phyloP scores from a whole-genome alignment of 305 asterid genomes.

The Ajuga reptans region DNA sequence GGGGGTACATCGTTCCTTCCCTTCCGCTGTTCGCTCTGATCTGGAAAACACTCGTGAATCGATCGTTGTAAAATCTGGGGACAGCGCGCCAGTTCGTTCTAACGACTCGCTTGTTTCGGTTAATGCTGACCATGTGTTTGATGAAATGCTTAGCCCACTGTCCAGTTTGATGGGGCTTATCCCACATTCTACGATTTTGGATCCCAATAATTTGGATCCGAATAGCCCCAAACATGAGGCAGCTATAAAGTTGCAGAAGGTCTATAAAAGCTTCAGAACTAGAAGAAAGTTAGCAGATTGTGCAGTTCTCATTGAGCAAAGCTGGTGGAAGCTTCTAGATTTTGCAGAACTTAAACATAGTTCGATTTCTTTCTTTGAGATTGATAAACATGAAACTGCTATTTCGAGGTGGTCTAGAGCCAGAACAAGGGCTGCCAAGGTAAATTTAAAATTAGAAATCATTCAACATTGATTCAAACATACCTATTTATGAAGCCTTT shows the following conservation, averaged over 20 bases:
- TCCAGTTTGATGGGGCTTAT: constrained; percentile 11
- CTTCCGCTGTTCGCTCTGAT: constrained; percentile 35
- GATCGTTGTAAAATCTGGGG: constrained; percentile 33
- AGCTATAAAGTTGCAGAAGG: constrained; percentile 75
- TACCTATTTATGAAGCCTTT: neutral
- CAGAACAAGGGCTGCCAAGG: constrained; percentile 77
- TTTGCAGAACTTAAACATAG: constrained; percentile 65
- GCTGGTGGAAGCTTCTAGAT: constrained; percentile 77
- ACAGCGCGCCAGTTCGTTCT: neutral
- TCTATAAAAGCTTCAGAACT: constrained; percentile 74
- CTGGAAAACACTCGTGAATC: constrained; percentile 41
- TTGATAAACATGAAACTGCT: constrained; percentile 61
- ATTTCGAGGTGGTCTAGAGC: constrained; percentile 80
- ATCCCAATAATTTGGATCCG: constrained; percentile 18
- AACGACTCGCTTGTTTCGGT: constrained; percentile 1
- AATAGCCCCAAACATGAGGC: constrained; percentile 61
- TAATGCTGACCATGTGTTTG: neutral
- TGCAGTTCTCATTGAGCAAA: constrained; percentile 75
- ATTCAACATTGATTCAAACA: neutral
- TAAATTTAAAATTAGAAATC: constrained; percentile 10
- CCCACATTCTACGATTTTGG: constrained; percentile 22
- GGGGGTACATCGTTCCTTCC: constrained; percentile 55
- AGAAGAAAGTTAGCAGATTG: constrained; percentile 81
- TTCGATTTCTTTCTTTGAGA: constrained; percentile 58
- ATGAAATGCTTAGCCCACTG: constrained; percentile 18